A percentile compares a stretch with the other conserved stretches of the same genome.
These are phyloP conservation scores for Botrytis squamosa DNA, from an alignment of 2,329 filamentous ascomycete genomes.

Conservation along the genomic window DNA sequence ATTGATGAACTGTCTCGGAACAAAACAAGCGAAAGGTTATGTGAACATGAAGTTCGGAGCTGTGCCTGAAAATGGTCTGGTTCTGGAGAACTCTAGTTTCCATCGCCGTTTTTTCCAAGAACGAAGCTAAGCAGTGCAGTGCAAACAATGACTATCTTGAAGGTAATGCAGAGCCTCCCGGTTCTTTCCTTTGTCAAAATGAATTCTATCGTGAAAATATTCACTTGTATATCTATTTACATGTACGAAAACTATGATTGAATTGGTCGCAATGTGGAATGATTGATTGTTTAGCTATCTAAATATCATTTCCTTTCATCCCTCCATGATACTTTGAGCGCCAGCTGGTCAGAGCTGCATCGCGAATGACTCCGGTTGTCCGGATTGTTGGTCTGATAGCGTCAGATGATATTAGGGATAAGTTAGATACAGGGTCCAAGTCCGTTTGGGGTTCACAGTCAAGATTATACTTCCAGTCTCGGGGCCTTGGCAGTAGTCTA, in stretches of 20 bases:
- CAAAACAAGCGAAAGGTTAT: too few relatives aligned
- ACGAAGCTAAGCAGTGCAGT: not conserved
- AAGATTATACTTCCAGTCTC: not conserved
- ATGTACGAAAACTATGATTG: not conserved
- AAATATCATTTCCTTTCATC: not conserved
- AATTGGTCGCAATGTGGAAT: not conserved
- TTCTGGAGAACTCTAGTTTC: not conserved
- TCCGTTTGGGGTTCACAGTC: not conserved
- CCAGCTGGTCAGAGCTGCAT: not conserved
- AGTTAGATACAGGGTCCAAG: too few relatives aligned
- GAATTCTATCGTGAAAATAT: not conserved
- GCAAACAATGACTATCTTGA: too few relatives aligned
- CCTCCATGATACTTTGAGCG: not conserved
- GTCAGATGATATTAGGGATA: too few relatives aligned
- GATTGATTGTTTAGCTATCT: not conserved
- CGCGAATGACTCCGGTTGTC: not conserved
- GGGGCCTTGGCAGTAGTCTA: not conserved
- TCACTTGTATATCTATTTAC: not conserved
- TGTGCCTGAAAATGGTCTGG: too few relatives aligned
- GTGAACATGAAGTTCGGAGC: too few relatives aligned
- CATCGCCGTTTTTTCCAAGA: not conserved
- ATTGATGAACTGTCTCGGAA: too few relatives aligned
- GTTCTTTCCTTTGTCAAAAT: not conserved
- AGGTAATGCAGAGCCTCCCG: too few relatives aligned
- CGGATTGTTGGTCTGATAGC: not conserved